Percentiles rank a stretch among this genome's conserved stretches.
These are phyloP conservation scores for Malassezia vespertilionis DNA, from an alignment of 1,284 basidiomycete species.

Conservation along the genomic window DNA sequence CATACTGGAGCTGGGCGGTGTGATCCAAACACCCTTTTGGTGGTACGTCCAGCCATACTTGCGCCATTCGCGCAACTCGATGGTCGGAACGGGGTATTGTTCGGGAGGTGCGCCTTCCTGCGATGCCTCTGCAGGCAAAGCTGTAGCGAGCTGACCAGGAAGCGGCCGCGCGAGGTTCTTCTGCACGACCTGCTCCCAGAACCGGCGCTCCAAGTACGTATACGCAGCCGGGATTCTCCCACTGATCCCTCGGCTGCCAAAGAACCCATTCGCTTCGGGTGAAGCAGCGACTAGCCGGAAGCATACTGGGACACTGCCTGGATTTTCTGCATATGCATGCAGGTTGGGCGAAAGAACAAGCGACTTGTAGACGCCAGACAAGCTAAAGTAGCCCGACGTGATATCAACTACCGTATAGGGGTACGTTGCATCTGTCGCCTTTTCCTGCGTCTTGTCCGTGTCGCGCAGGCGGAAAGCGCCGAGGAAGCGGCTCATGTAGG, in stretches of 20 bases:
- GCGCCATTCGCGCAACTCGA: conserved; percentile 76
- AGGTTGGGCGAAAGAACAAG: conserved; percentile 18
- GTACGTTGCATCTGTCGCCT: neutral
- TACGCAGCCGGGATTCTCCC: conserved; percentile 90
- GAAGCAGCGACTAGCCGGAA: conserved; percentile 72
- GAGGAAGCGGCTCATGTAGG: conserved; percentile 18
- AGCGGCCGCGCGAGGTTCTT: conserved; percentile 48
- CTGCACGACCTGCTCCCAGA: conserved; percentile 57
- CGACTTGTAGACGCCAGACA: conserved; percentile 62
- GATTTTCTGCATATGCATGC: conserved; percentile 15
- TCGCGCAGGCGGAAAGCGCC: neutral
- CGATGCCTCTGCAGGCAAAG: neutral
- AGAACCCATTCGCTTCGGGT: conserved; percentile 83
- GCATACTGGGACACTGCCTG: conserved; percentile 21
- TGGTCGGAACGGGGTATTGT: conserved; percentile 41
- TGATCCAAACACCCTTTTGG: conserved; percentile 54
- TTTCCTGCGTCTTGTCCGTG: neutral
- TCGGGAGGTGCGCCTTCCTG: conserved; percentile 2
- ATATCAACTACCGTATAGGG: conserved; percentile 23
- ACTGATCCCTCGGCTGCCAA: conserved; percentile 73
- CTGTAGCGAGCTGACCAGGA: conserved; percentile 4
- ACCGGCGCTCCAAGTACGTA: conserved; percentile 71
- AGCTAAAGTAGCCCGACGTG: conserved; percentile 89
- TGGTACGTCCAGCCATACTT: conserved; percentile 94
- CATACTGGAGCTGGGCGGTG: neutral